Percentiles rank a stretch among this genome's conserved stretches.
These are phyloP conservation scores for Talaromyces wortmannii DNA, from an alignment of 495 filamentous ascomycete species.

Conservation along the genomic window DNA sequence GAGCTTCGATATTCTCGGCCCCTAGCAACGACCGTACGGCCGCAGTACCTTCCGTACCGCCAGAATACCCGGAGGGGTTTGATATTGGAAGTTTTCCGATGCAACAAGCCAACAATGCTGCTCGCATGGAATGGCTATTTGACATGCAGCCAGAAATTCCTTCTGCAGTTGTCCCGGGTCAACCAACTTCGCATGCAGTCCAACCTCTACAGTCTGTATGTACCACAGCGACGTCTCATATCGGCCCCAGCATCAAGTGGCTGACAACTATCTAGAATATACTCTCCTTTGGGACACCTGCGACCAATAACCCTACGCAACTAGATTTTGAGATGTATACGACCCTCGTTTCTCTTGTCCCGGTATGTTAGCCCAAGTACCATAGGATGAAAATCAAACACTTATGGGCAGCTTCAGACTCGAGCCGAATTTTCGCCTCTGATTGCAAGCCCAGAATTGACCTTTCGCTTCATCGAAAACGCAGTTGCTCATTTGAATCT, in stretches of 20 bases:
- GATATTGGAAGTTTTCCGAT: background rate
- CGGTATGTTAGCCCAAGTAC: background rate
- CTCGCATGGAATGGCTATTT: background rate
- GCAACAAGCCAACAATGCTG: background rate
- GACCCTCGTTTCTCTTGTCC: background rate
- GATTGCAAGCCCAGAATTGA: background rate
- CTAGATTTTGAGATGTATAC: background rate
- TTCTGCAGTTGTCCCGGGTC: background rate
- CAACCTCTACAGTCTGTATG: background rate
- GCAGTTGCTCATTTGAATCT: background rate
- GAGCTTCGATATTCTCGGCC: background rate
- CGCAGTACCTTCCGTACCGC: background rate
- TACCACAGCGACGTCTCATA: background rate
- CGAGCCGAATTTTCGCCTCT: background rate
- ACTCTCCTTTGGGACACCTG: background rate
- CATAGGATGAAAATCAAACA: background rate
- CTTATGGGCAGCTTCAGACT: background rate
- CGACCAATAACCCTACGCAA: background rate
- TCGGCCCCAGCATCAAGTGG: background rate
- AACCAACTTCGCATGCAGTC: background rate
- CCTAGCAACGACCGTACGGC: background rate
- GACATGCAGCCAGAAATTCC: background rate
- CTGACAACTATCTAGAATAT: background rate
- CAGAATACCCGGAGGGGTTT: background rate
- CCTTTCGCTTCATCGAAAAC: background rate